Evolutionary conservation across 2,329 filamentous ascomycete genomes (phyloP).

Genomic region (Alternaria gaisen): DNA sequence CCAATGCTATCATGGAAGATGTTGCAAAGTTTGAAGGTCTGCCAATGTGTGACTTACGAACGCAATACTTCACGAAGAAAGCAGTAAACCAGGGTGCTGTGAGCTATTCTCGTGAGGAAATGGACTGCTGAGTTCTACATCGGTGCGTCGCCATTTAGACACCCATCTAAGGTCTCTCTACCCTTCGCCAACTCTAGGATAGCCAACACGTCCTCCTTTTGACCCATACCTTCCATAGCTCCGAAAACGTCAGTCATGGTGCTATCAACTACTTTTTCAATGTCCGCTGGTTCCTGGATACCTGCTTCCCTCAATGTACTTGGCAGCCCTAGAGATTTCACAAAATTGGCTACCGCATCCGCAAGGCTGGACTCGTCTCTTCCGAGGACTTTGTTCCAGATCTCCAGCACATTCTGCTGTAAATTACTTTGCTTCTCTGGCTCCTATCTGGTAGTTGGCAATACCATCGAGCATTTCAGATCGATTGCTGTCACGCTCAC

Average conservation of each 20-base stretch:
- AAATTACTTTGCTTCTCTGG: conserved; percentile 18
- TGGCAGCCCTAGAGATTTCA: conserved; percentile 28
- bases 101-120: background rate
- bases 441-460: conserved; percentile 32
- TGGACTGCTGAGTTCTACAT: background rate
- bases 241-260: conserved; percentile 34
- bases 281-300: conserved; percentile 23
- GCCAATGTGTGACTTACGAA: conserved; percentile 11
- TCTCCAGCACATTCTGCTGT: conserved; percentile 24
- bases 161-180: background rate
- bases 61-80: conserved; percentile 6
- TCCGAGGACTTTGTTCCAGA: conserved; percentile 30
- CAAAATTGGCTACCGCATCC: conserved; percentile 33
- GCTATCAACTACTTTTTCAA: conserved; percentile 33
- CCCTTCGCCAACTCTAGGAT: conserved; percentile 21
- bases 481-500: conserved; percentile 20
- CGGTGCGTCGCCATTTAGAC: conserved; percentile 1
- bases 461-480: conserved; percentile 29
- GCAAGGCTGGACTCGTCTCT: conserved; percentile 28
- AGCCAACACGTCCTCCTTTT: conserved; percentile 21
- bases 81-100: background rate
- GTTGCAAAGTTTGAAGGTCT: conserved; percentile 15
- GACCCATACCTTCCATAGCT: conserved; percentile 10
- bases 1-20: conserved; percentile 18
- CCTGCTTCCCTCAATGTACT: conserved; percentile 30